These are phyloP conservation scores for Leersia perrieri DNA, from an alignment of 176 grass and related monocot genomes.

Conservation along the genomic window DNA sequence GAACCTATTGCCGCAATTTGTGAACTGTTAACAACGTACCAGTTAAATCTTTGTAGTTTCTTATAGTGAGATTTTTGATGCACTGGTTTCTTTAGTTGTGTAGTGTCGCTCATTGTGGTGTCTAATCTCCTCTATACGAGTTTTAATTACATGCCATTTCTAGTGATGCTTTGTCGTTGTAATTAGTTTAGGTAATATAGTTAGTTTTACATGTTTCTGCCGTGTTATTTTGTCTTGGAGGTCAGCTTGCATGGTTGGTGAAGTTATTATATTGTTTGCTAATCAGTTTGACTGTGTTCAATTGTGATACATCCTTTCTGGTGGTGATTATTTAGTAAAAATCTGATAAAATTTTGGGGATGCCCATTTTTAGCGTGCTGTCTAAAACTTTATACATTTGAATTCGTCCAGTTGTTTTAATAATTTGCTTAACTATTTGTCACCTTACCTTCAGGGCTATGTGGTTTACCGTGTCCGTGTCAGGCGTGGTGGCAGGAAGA, in stretches of 20 bases:
- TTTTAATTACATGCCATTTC: not conserved
- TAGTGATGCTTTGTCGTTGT: not conserved
- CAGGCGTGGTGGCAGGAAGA: conserved; percentile 82
- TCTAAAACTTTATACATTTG: not conserved
- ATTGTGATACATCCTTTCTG: too few relatives aligned
- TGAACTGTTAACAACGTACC: not conserved
- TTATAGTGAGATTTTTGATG: too few relatives aligned
- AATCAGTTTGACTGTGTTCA: too few relatives aligned
- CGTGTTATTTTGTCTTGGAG: not conserved
- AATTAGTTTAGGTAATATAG: not conserved
- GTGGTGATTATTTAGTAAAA: too few relatives aligned
- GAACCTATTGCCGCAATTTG: not conserved
- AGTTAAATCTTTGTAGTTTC: not conserved
- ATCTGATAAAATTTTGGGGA: too few relatives aligned
- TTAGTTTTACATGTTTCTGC: not conserved
- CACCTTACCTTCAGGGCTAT: conserved; percentile 37
- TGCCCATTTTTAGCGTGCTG: too few relatives aligned
- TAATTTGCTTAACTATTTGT: not conserved
- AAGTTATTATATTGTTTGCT: not conserved
- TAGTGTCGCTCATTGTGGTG: not conserved
- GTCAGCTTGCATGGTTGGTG: too few relatives aligned
- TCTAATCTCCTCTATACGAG: not conserved
- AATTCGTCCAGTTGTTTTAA: not conserved
- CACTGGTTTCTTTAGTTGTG: not conserved
- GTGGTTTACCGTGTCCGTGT: conserved; percentile 63